Percentiles rank a stretch among this genome's conserved stretches.
Conservation (phyloP, 495 filamentous ascomycete species). For the Cercophora samala region DNA sequence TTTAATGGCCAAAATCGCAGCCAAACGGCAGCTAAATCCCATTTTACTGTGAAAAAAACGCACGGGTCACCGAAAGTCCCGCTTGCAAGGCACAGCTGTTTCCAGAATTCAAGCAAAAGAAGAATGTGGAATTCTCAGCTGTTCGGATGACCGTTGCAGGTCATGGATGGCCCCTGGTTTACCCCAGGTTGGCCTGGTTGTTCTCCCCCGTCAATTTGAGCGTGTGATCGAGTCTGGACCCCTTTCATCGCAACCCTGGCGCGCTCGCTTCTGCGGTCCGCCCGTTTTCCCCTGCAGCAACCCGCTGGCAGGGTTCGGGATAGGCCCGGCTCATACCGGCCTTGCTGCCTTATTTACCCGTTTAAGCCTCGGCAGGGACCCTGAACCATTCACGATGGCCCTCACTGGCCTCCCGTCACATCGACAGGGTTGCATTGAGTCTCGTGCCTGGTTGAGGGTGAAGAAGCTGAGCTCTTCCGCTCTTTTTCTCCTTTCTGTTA, state of each 20-base stretch:
- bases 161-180: conserved; percentile 18
- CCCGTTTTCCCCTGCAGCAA: conserved; percentile 4
- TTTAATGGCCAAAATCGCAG: background rate
- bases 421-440: background rate
- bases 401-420: conserved; percentile 3
- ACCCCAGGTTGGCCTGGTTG: conserved; percentile 12
- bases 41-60: too few species aligned
- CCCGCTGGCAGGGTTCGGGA: background rate
- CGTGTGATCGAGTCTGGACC: conserved; percentile 9
- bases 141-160: conserved; percentile 3
- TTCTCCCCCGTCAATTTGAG: conserved; percentile 7
- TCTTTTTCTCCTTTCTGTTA: background rate
- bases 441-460: background rate
- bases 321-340: conserved; percentile 8
- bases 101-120: conserved; percentile 2
- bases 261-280: background rate
- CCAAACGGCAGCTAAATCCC: too few species aligned
- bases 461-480: background rate
- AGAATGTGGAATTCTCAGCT: background rate
- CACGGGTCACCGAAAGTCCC: too few species aligned
- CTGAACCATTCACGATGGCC: conserved; percentile 4
- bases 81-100: too few species aligned
- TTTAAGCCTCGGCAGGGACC: conserved; percentile 12
- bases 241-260: conserved; percentile 6
- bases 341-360: conserved; percentile 11